Evolutionary conservation across 1,284 basidiomycete genomes (phyloP).

Genomic region (Heterobasidion irregulare): DNA sequence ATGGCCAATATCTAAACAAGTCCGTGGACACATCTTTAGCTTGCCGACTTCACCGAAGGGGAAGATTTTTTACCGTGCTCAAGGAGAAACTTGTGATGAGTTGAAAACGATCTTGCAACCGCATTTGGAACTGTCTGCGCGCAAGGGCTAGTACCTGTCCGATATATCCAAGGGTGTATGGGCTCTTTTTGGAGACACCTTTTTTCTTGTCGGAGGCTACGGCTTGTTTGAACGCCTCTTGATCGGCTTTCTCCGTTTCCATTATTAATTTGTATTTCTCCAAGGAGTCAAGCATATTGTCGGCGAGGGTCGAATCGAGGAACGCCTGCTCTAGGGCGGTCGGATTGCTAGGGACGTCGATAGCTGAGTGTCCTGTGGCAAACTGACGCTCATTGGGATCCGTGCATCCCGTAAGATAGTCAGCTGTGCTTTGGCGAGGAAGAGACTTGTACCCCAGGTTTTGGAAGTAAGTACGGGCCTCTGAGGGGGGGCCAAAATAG

Average conservation of each 20-base stretch:
- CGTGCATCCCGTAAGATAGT: constrained; percentile 81
- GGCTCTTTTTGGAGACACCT: constrained; percentile 77
- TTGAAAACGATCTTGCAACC: constrained; percentile 79
- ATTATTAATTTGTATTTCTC: constrained; percentile 60
- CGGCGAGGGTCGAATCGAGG: constrained; percentile 42
- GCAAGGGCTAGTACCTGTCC: constrained; percentile 70
- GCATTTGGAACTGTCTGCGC: constrained; percentile 70
- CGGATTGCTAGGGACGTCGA: constrained; percentile 67
- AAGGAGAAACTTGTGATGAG: constrained; percentile 64
- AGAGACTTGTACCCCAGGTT: constrained; percentile 68
- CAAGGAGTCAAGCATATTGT: constrained; percentile 41
- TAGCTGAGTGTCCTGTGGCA: constrained; percentile 55
- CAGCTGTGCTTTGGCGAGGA: constrained; percentile 68
- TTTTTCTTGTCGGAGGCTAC: constrained; percentile 77
- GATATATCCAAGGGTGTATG: constrained; percentile 78
- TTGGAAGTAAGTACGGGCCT: constrained; percentile 77
- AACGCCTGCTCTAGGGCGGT: constrained; percentile 68
- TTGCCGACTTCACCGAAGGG: too few relatives aligned
- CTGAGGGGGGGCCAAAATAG: constrained; percentile 68
- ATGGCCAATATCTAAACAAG: constrained; percentile 45
- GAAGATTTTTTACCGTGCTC: constrained; percentile 31
- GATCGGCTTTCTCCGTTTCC: constrained; percentile 56
- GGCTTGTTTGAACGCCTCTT: constrained; percentile 71
- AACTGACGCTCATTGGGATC: constrained; percentile 86
- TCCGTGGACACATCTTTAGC: too few relatives aligned